Conservation (phyloP, 208 protist genomes). For the Crithidia acanthocephali region DNA sequence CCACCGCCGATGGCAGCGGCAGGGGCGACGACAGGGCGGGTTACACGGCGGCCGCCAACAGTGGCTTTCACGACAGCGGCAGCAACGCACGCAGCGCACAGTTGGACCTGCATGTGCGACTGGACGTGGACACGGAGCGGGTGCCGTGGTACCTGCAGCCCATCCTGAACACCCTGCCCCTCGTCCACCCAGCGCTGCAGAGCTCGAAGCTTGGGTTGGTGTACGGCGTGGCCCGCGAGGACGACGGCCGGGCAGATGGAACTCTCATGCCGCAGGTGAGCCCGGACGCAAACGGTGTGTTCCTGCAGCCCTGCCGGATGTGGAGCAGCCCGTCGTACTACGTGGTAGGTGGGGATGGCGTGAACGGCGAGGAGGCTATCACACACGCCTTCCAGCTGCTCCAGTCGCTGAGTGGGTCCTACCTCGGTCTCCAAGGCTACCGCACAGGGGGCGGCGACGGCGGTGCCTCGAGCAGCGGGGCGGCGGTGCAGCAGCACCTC, state of each 20-base stretch:
- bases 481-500: slow-evolving; percentile 18
- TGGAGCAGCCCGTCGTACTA: slow-evolving; percentile 36
- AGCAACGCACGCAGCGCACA: background rate
- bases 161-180: slow-evolving; percentile 22
- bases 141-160: slow-evolving; percentile 38
- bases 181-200: slow-evolving; percentile 23
- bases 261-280: slow-evolving; percentile 18
- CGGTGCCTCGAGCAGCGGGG: background rate
- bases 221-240: slow-evolving; percentile 27
- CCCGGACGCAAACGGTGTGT: slow-evolving; percentile 32
- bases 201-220: slow-evolving; percentile 26
- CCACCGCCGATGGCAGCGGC: background rate
- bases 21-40: slow-evolving; percentile 5
- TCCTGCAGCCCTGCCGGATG: slow-evolving; percentile 34
- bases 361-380: slow-evolving; percentile 18
- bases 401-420: slow-evolving; percentile 27
- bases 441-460: background rate
- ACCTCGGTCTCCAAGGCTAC: slow-evolving; percentile 28
- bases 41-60: too few relatives aligned
- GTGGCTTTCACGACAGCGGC: slow-evolving; percentile 1
- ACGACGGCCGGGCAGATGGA: slow-evolving; percentile 15
- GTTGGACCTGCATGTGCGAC: background rate
- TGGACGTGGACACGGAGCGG: slow-evolving; percentile 23
- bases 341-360: slow-evolving; percentile 29
- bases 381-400: slow-evolving; percentile 30